Base-by-base conservation (phyloP, 2,329 filamentous ascomycete genomes). In the Fusarium floridanum region DNA sequence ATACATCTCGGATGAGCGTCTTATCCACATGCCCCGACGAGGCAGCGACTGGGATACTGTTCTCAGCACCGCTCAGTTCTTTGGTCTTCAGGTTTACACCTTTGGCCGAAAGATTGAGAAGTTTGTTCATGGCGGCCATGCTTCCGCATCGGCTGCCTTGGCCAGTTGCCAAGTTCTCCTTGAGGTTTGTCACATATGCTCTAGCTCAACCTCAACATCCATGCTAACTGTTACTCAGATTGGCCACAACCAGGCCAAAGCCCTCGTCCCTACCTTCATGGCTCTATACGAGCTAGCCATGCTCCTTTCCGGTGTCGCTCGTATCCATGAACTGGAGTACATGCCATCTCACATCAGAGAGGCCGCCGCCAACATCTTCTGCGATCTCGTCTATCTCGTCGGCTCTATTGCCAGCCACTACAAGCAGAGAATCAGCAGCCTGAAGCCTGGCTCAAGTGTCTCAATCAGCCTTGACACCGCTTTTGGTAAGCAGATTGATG, bases 41-140 rank as follows among this genome's bases (percentile, higher is more conserved):
- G 83, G 83, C n/a, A 84, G 83, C 61, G 80, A 82, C 56, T 85
- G 83, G 83, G 84, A 85, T 64, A 80, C 81, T 1, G 83, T 85
- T 1, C 75, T 85, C 34, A 82, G 81, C 43, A 80, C 81, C 17
- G 84, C 84, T 4, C 82, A 85, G 67, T 84, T 83, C 78, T 85
- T 84, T 50, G 83, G 83, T 4, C 77, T 84, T 6, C 83, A 85
- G 68, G 76, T 85, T 17, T 82, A 80, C 67, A 76, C 79, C 5
- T 84, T 85, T 20, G 82, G 81, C 8, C 72, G 74, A 27, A 80
- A 79, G 22, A 78, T 85, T 2, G 79, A 81, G 9, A n/a, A 55
- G 0, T 79, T 81, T 22, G 70, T 72, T 1, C 61, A 71, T 6
- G 77, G 77, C 7, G 74, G 67, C 5, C 68, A 65, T 10, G 65